A percentile compares a stretch with the other conserved stretches of the same genome.
Conservation (phyloP, 495 filamentous ascomycete genomes). For the Aspergillus taichungensis region DNA sequence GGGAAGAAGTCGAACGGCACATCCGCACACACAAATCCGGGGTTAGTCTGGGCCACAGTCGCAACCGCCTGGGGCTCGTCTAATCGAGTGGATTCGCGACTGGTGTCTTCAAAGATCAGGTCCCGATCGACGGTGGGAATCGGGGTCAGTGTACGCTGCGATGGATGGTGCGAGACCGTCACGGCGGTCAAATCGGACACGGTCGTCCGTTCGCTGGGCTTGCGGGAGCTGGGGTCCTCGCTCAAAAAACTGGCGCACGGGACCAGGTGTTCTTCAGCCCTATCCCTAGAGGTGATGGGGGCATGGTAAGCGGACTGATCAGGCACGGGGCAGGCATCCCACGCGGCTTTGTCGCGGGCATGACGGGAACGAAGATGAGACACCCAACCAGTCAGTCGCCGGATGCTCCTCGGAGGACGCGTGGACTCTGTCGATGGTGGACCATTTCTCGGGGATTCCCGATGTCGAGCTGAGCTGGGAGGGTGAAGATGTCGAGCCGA, state of each 20-base stretch:
- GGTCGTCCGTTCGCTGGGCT: slow-evolving; percentile 20
- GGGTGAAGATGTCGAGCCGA: no score
- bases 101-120: neutral
- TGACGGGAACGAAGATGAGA: slow-evolving; percentile 13
- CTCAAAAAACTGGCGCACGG: neutral
- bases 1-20: no score
- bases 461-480: no score
- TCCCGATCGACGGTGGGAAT: slow-evolving; percentile 7
- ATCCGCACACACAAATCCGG: no score
- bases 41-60: no score
- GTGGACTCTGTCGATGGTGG: neutral
- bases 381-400: slow-evolving; percentile 8
- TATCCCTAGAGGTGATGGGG: no score
- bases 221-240: slow-evolving; percentile 10
- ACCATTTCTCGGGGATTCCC: no score
- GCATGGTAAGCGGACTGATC: no score
- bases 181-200: slow-evolving; percentile 17
- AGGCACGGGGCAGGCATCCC: neutral
- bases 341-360: slow-evolving; percentile 1
- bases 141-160: slow-evolving; percentile 15
- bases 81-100: slow-evolving; percentile 12
- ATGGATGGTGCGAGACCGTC: slow-evolving; percentile 26
- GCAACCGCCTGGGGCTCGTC: no score
- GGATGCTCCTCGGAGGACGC: slow-evolving; percentile 3
- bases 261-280: neutral